Evolutionary conservation across 2,329 filamentous ascomycete species (phyloP).

Genomic region (Arthrinium phaeospermum): DNA sequence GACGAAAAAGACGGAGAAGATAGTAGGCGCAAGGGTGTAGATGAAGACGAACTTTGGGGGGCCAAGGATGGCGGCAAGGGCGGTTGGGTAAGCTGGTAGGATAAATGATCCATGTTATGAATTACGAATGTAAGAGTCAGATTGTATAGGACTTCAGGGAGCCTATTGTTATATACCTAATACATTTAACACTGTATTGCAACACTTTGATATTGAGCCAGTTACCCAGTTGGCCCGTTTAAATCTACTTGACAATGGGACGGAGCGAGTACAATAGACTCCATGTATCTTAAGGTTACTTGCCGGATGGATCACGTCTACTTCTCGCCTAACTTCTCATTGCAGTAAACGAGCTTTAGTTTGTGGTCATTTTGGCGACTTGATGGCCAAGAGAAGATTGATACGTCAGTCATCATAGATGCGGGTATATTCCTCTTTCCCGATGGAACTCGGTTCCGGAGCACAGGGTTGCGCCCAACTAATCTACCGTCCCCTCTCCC

Average conservation of each 20-base stretch:
- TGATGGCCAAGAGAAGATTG: not conserved
- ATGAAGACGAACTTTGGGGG: constrained; percentile 41
- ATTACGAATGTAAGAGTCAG: not conserved
- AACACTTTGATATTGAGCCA: not conserved
- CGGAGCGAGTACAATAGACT: not conserved
- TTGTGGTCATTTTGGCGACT: not conserved
- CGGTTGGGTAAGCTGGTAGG: constrained; percentile 48
- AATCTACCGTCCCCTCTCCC: not conserved
- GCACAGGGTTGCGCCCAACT: not conserved
- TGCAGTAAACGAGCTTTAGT: not conserved
- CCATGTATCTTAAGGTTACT: not conserved
- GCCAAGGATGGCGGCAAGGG: constrained; percentile 48
- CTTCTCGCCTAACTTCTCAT: not conserved
- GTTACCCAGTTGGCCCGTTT: not conserved
- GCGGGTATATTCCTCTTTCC: constrained; percentile 3
- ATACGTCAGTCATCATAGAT: not conserved
- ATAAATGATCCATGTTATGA: constrained; percentile 3
- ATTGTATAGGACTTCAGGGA: not conserved
- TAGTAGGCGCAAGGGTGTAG: constrained; percentile 42
- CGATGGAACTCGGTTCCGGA: not conserved
- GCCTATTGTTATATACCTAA: not conserved
- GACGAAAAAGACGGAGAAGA: constrained; percentile 29
- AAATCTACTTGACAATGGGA: not conserved
- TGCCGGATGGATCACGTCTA: not conserved
- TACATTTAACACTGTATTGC: not conserved